A percentile compares a stretch with the other conserved stretches of the same genome.
phyloP scores from a whole-genome alignment of 306 rosid species.

The Pyrus communis region DNA sequence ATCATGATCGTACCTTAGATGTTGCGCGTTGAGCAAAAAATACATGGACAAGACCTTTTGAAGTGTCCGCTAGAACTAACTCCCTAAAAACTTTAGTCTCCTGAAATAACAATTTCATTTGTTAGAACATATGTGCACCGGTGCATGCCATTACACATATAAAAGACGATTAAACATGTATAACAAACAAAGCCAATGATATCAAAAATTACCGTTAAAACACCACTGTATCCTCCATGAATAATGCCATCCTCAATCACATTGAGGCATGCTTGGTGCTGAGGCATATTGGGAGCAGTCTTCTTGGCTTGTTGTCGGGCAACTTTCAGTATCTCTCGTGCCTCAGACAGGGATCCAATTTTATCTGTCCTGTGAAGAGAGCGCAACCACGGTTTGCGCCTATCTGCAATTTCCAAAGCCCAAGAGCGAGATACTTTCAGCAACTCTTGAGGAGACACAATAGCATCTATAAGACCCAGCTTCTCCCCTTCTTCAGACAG shows the following conservation, averaged over 20 bases:
- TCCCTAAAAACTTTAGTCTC: conserved; percentile 70
- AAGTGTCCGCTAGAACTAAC: conserved; percentile 60
- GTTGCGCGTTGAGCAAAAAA: conserved; percentile 85
- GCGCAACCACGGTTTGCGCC: conserved; percentile 77
- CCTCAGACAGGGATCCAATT: conserved; percentile 67
- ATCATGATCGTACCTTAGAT: conserved; percentile 56
- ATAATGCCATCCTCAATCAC: conserved; percentile 80
- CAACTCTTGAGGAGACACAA: conserved; percentile 73
- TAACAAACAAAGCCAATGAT: not conserved
- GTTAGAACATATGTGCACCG: conserved; percentile 15
- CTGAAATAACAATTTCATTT: conserved; percentile 38
- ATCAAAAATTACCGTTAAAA: conserved; percentile 53
- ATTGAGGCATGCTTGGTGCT: conserved; percentile 82
- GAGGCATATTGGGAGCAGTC: conserved; percentile 86
- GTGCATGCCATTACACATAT: not conserved
- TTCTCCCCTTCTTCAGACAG: conserved; percentile 87
- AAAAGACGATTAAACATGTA: not conserved
- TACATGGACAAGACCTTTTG: conserved; percentile 77
- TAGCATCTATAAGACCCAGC: conserved; percentile 79
- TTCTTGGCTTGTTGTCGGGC: conserved; percentile 66
- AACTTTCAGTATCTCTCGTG: conserved; percentile 46
- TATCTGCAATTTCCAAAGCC: conserved; percentile 76
- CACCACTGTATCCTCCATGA: conserved; percentile 95
- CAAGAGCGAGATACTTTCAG: conserved; percentile 61
- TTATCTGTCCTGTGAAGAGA: conserved; percentile 90